Conservation (phyloP, 257 asterid species). For the Euphrasia confusa region DNA sequence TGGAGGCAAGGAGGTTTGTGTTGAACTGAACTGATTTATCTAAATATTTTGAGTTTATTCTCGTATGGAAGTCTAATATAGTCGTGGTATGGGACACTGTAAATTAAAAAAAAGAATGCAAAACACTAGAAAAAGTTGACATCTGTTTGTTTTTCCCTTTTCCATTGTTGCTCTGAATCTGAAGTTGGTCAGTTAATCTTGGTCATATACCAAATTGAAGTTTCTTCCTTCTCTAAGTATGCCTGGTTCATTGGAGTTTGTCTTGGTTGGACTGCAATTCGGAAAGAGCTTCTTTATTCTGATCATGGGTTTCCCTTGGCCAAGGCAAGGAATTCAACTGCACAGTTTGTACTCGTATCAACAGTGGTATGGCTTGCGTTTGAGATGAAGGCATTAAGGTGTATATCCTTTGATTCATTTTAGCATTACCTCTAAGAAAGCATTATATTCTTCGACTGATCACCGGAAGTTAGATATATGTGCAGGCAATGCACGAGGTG, state of each 20-base stretch:
- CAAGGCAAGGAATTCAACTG: slow-evolving; percentile 96
- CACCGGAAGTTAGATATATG: slow-evolving; percentile 13
- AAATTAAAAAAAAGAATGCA: too few relatives aligned
- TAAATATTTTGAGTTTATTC: neutral
- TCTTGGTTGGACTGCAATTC: slow-evolving; percentile 95
- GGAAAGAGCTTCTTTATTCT: slow-evolving; percentile 72
- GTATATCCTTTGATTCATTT: too few relatives aligned
- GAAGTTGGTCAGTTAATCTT: slow-evolving; percentile 5
- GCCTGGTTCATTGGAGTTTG: slow-evolving; percentile 99
- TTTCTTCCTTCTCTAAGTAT: slow-evolving; percentile 91
- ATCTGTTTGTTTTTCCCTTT: neutral
- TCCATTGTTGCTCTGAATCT: slow-evolving; percentile 3
- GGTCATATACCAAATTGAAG: slow-evolving; percentile 36
- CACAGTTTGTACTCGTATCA: slow-evolving; percentile 86
- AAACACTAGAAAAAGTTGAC: too few relatives aligned
- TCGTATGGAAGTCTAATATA: neutral
- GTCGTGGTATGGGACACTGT: neutral
- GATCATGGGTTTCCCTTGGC: slow-evolving; percentile 93
- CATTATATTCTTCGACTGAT: neutral
- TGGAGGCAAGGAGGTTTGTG: slow-evolving; percentile 85
- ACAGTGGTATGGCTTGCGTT: slow-evolving; percentile 90
- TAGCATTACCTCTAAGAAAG: too few relatives aligned
- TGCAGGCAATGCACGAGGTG: slow-evolving; percentile 88
- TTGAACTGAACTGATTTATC: neutral
- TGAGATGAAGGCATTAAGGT: slow-evolving; percentile 87